These are phyloP conservation scores for Lentinula guzmanii DNA, from an alignment of 768 basidiomycete species.

Conservation along the genomic window DNA sequence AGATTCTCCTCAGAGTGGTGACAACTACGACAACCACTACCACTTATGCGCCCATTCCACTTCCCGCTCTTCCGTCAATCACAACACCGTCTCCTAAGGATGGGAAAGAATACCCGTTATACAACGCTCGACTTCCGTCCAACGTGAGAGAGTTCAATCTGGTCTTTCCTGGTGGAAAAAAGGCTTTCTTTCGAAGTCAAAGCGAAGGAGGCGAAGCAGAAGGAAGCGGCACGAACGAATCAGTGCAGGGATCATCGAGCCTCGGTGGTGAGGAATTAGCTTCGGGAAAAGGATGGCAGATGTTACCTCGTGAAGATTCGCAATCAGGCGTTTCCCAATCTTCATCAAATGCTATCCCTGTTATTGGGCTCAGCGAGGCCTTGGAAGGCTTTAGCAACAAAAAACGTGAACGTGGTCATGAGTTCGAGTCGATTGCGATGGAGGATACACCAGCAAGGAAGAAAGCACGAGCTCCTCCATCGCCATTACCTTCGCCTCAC, in stretches of 20 bases:
- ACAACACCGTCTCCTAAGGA: constrained; percentile 54
- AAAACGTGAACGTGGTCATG: constrained; percentile 69
- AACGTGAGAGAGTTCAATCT: constrained; percentile 72
- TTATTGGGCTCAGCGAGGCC: constrained; percentile 69
- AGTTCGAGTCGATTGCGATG: constrained; percentile 32
- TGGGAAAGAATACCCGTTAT: constrained; percentile 72
- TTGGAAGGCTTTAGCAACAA: constrained; percentile 68
- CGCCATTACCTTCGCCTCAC: not conserved
- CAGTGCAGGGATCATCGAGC: not conserved
- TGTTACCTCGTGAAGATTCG: constrained; percentile 61
- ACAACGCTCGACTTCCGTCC: constrained; percentile 68
- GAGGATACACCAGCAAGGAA: constrained; percentile 57
- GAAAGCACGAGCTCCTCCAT: constrained; percentile 57
- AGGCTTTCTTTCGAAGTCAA: constrained; percentile 71
- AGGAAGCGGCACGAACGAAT: constrained; percentile 15
- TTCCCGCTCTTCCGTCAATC: constrained; percentile 70
- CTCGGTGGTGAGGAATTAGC: constrained; percentile 45
- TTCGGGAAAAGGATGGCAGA: constrained; percentile 67
- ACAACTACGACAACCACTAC: constrained; percentile 92
- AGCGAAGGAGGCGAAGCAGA: constrained; percentile 62
- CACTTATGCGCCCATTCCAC: constrained; percentile 80
- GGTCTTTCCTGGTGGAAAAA: constrained; percentile 74
- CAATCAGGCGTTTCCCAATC: constrained; percentile 29
- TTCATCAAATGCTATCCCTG: constrained; percentile 17
- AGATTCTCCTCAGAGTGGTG: constrained; percentile 55